Percentiles rank a stretch among this genome's conserved stretches.
Conservation (phyloP, 2,329 filamentous ascomycete genomes). For the Stemphylium lycopersici region DNA sequence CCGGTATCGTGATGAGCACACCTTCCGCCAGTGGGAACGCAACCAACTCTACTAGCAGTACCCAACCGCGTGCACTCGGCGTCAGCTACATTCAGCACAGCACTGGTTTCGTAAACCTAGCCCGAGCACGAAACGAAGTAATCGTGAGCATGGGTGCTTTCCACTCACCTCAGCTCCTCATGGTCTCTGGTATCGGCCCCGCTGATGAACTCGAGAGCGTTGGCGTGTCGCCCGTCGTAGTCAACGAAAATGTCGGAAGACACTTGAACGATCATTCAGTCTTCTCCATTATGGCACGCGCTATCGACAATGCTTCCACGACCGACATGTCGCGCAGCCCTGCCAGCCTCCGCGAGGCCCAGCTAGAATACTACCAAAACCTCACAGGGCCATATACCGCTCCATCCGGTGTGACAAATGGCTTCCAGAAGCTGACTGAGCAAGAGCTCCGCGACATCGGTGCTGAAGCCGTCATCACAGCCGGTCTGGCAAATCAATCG, state of each 20-base stretch:
- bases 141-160: slow-evolving; percentile 45
- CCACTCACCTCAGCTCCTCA: slow-evolving; percentile 48
- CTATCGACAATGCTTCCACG: slow-evolving; percentile 27
- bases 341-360: slow-evolving; percentile 32
- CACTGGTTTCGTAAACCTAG: slow-evolving; percentile 31
- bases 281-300: slow-evolving; percentile 37
- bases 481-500: slow-evolving; percentile 32
- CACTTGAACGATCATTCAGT: slow-evolving; percentile 34
- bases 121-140: slow-evolving; percentile 38
- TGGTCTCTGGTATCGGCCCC: slow-evolving; percentile 49
- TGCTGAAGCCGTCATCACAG: slow-evolving; percentile 23
- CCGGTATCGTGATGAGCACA: slow-evolving; percentile 28
- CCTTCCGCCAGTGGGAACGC: background rate
- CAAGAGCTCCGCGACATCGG: slow-evolving; percentile 26
- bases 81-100: slow-evolving; percentile 35
- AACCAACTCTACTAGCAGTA: too few relatives aligned
- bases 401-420: slow-evolving; percentile 41
- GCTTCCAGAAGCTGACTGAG: slow-evolving; percentile 32
- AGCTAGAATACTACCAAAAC: slow-evolving; percentile 34
- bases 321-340: slow-evolving; percentile 31
- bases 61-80: slow-evolving; percentile 28
- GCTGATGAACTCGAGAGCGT: slow-evolving; percentile 25
- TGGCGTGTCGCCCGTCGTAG: slow-evolving; percentile 27
- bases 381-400: slow-evolving; percentile 39
- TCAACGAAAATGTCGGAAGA: slow-evolving; percentile 44